Evolutionary conservation across 805 yeast species (phyloP).

Genomic region (Zygosaccharomyces lentus): DNA sequence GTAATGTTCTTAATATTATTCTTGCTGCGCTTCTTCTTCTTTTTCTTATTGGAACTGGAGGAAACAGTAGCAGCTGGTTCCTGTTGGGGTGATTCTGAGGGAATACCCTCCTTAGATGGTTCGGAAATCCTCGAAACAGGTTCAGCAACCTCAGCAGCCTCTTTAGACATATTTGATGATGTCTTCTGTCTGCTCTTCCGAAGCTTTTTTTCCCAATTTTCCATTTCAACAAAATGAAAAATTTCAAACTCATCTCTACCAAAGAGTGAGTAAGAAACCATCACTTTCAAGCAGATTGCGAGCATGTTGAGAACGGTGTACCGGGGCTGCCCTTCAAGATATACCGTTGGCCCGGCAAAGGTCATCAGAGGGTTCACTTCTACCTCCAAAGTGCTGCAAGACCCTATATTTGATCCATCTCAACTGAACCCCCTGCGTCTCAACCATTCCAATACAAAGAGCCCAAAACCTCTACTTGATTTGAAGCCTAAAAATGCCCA

Average conservation of each 20-base stretch:
- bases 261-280: not conserved
- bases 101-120: conserved; percentile 1
- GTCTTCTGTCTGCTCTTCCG: not conserved
- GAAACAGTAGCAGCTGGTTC: conserved; percentile 9
- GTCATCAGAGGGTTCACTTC: not conserved
- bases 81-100: conserved; percentile 1
- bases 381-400: not conserved
- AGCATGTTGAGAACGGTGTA: not conserved
- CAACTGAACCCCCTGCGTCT: conserved; percentile 19
- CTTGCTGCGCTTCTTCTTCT: conserved; percentile 54
- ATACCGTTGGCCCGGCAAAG: not conserved
- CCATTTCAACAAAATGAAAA: not conserved
- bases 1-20: conserved; percentile 58
- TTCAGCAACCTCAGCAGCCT: not conserved
- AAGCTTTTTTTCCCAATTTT: not conserved
- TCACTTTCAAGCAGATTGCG: not conserved
- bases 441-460: conserved; percentile 8
- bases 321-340: not conserved
- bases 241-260: not conserved
- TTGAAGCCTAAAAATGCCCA: not conserved
- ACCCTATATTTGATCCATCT: conserved; percentile 16
- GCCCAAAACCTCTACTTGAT: conserved; percentile 8
- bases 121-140: not conserved
- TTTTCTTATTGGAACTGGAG: conserved; percentile 46
- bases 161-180: not conserved